Evolutionary conservation across 2,329 filamentous ascomycete species (phyloP).

Genomic region (Colletotrichum orbiculare): DNA sequence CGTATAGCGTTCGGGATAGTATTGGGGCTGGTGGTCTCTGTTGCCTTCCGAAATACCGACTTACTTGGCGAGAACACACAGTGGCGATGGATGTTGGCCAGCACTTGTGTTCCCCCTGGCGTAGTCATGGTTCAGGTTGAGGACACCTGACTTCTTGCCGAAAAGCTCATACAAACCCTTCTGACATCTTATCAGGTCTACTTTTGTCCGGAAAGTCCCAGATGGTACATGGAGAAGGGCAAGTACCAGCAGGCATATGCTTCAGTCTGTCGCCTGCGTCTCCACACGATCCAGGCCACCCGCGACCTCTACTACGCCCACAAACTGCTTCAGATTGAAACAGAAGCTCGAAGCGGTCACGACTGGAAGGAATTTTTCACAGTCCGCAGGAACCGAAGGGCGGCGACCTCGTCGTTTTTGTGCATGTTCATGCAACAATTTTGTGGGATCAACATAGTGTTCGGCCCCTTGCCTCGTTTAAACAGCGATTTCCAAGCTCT

Average conservation of each 20-base stretch:
- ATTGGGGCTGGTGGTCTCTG: slow-evolving; percentile 51
- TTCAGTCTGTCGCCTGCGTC: slow-evolving; percentile 58
- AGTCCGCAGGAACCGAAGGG: slow-evolving; percentile 49
- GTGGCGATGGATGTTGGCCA: slow-evolving; percentile 56
- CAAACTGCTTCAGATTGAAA: slow-evolving; percentile 48
- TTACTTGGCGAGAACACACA: slow-evolving; percentile 48
- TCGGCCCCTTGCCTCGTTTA: neutral
- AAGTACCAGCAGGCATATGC: slow-evolving; percentile 56
- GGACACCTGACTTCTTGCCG: neutral
- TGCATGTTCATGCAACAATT: slow-evolving; percentile 52
- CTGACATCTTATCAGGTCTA: slow-evolving; percentile 49
- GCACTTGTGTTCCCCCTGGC: slow-evolving; percentile 64
- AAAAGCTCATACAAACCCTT: neutral
- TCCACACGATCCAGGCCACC: slow-evolving; percentile 59
- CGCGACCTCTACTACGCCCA: slow-evolving; percentile 64
- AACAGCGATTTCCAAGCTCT: neutral
- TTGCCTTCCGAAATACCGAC: slow-evolving; percentile 44
- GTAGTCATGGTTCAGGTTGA: slow-evolving; percentile 56
- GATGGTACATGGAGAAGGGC: slow-evolving; percentile 65
- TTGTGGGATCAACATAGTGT: slow-evolving; percentile 59
- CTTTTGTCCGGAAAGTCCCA: slow-evolving; percentile 64
- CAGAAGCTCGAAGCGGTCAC: slow-evolving; percentile 42
- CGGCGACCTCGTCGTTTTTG: slow-evolving; percentile 50
- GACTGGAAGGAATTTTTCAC: slow-evolving; percentile 51
- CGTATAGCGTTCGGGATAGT: slow-evolving; percentile 51